Conservation (phyloP, 2,329 filamentous ascomycete genomes). For the Talaromyces sp. region DNA sequence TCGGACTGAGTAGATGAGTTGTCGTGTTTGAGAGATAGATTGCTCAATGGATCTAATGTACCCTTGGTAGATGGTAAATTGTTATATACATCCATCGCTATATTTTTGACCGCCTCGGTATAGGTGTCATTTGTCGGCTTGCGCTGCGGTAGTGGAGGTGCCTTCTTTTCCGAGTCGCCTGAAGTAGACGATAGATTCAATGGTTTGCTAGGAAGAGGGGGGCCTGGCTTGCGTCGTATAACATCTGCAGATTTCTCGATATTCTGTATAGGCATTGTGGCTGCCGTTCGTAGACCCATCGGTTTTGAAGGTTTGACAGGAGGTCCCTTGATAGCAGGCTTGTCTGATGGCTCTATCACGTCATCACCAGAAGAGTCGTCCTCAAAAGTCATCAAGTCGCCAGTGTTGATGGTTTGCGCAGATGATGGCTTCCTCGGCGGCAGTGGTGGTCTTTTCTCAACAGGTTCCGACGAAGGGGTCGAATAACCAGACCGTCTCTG, state of each 20-base stretch:
- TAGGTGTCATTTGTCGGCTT: conserved; percentile 22
- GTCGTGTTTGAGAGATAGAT: conserved; percentile 13
- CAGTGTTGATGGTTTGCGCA: conserved; percentile 21
- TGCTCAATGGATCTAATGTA: conserved; percentile 20
- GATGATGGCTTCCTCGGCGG: conserved; percentile 39
- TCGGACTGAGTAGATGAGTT: conserved; percentile 16
- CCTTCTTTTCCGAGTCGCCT: conserved; percentile 23
- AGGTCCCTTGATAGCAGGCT: conserved; percentile 28
- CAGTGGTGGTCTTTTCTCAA: conserved; percentile 37
- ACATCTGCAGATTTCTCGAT: conserved; percentile 22
- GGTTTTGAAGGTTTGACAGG: conserved; percentile 49
- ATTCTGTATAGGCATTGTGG: conserved; percentile 26
- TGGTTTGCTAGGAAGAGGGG: conserved; percentile 39
- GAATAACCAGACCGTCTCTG: conserved; percentile 22
- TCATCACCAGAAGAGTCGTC: conserved; percentile 34
- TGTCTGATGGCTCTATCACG: conserved; percentile 21
- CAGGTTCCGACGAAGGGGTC: conserved; percentile 25
- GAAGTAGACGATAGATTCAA: conserved; percentile 30
- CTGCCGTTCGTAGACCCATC: conserved; percentile 39
- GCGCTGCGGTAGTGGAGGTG: conserved; percentile 30
- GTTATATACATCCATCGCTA: conserved; percentile 24
- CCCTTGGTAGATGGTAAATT: conserved; percentile 23
- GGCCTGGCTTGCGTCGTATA: conserved; percentile 36
- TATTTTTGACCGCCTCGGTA: conserved; percentile 21
- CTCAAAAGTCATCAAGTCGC: conserved; percentile 28